phyloP scores from a whole-genome alignment of 1,284 basidiomycete species.

The Ustilago trichophora region DNA sequence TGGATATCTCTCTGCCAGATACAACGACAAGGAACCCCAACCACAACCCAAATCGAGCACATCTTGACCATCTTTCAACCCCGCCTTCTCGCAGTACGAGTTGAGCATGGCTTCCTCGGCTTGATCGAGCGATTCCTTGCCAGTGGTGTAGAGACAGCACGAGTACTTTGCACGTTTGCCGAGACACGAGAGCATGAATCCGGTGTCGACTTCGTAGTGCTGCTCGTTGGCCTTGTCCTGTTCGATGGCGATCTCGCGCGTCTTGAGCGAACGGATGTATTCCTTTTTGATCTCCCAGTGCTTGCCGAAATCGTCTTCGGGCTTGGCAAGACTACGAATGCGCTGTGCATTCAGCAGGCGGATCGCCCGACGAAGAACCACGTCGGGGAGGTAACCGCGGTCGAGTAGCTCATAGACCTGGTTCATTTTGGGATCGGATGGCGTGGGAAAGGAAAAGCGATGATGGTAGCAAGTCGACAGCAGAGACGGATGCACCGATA shows the following conservation, averaged over 20 bases:
- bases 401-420: slow-evolving; percentile 41
- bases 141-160: slow-evolving; percentile 77
- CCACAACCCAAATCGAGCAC: slow-evolving; percentile 80
- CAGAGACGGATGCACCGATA: too few species aligned
- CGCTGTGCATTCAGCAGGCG: slow-evolving; percentile 74
- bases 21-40: slow-evolving; percentile 79
- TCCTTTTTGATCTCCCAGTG: slow-evolving; percentile 76
- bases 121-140: slow-evolving; percentile 74
- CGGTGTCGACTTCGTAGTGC: slow-evolving; percentile 75
- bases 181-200: slow-evolving; percentile 57
- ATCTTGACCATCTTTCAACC: slow-evolving; percentile 74
- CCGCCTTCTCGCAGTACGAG: slow-evolving; percentile 77
- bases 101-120: slow-evolving; percentile 76
- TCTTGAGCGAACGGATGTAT: slow-evolving; percentile 67
- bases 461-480: too few species aligned
- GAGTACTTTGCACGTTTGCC: slow-evolving; percentile 58
- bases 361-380: slow-evolving; percentile 73
- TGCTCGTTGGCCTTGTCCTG: slow-evolving; percentile 80
- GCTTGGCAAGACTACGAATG: slow-evolving; percentile 71
- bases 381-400: slow-evolving; percentile 44
- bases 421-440: too few species aligned
- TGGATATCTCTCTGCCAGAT: slow-evolving; percentile 79
- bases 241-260: slow-evolving; percentile 74
- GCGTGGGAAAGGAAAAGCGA: too few species aligned
- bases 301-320: slow-evolving; percentile 73